These are phyloP conservation scores for Ramaria rubella DNA, from an alignment of 768 basidiomycete genomes.

Conservation along the genomic window DNA sequence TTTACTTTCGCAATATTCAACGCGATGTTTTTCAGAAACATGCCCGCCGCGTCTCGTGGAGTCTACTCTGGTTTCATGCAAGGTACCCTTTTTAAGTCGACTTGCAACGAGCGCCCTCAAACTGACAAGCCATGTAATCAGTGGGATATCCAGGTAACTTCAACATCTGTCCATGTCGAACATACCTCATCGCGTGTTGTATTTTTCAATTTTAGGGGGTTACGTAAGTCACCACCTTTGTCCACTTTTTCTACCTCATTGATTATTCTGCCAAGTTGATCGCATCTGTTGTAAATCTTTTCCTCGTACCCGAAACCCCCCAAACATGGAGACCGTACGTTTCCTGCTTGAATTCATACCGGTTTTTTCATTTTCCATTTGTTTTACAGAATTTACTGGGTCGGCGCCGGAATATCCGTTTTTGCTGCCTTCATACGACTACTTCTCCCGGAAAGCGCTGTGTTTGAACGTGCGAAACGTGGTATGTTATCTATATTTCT, in stretches of 20 bases:
- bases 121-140: background rate
- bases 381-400: conserved; percentile 32
- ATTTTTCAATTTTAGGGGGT: too few species aligned
- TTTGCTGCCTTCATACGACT: conserved; percentile 32
- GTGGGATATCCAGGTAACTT: background rate
- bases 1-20: background rate
- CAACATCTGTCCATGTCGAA: too few species aligned
- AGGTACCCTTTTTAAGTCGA: conserved; percentile 34
- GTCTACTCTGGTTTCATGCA: conserved; percentile 37
- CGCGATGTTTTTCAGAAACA: conserved; percentile 32
- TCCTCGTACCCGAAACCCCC: conserved; percentile 24
- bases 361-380: background rate
- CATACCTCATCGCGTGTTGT: too few species aligned
- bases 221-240: background rate
- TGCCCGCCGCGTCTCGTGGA: conserved; percentile 35
- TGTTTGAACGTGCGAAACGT: background rate
- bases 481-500: background rate
- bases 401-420: conserved; percentile 29
- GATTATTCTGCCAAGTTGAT: conserved; percentile 29
- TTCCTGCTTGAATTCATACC: background rate
- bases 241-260: background rate
- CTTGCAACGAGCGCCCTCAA: conserved; percentile 25
- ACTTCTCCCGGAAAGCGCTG: conserved; percentile 29
- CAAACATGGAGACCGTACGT: conserved; percentile 2
- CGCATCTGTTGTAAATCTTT: conserved; percentile 22